Evolutionary conservation across 164 flowering plant genomes (phyloP), one percentile per base, ranked within the genome.

Genomic region (Echeveria elegans): DNA sequence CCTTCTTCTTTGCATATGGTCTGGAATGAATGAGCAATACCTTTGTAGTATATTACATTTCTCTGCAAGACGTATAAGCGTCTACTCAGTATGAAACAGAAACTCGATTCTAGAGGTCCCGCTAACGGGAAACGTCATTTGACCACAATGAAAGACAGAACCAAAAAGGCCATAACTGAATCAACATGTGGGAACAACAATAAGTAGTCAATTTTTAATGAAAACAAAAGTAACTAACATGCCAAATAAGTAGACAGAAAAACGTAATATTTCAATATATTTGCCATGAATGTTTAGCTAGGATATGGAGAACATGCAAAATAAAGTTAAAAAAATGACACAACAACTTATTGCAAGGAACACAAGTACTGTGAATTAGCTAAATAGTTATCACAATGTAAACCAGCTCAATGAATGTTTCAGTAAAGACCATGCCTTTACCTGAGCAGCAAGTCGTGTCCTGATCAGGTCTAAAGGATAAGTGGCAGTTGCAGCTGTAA

Each of bases 361-460:
- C n/a, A n/a, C n/a, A n/a, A n/a, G n/a, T n/a, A n/a, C n/a, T n/a
- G n/a, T n/a, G n/a, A n/a, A n/a, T n/a, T n/a, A n/a, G n/a, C n/a
- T n/a, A n/a, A n/a, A n/a, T n/a, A n/a, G n/a, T n/a, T n/a, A n/a
- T n/a, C n/a, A n/a, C n/a, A n/a, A n/a, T n/a, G n/a, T n/a, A n/a
- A n/a, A n/a, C 37, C 12, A 30, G 2, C 64, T 29, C 5, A 29
- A 26, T 12, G 26, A 26, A 29, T 29, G 37, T 7, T 11, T 28
- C 18, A 52, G 23, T 11, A 36, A 6, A 53, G 11, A 12, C 36
- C 28, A 30, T 5, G 37, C 10, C 23, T 52, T 65, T 80, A 89
- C 96, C 93, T 89, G 96, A 38, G 93, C 96, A 32, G 96, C 89
- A 70, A 89, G 87, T 32, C 96, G 83, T 52, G 96, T 89, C 76